A percentile compares a stretch with the other conserved stretches of the same genome.
phyloP scores from a whole-genome alignment of 2,329 filamentous ascomycete genomes.

The Coleophoma crateriformis region DNA sequence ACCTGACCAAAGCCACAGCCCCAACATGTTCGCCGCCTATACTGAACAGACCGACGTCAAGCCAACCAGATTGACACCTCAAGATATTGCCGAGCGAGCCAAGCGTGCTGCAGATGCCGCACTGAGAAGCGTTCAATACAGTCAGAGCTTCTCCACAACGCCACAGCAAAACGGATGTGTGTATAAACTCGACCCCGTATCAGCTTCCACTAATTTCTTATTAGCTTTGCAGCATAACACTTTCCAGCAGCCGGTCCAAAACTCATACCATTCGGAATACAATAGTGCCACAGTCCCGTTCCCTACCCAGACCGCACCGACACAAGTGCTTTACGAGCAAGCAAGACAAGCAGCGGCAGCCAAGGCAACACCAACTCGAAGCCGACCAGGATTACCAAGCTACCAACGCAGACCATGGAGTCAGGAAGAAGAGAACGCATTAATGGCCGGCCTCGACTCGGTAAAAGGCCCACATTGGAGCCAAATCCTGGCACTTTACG shows the following conservation, averaged over 20 bases:
- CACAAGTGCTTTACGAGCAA: conserved; percentile 51
- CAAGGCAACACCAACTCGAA: conserved; percentile 43
- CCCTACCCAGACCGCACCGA: conserved; percentile 35
- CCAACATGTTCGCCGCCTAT: conserved; percentile 4
- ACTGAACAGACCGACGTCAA: neutral
- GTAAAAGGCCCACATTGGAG: conserved; percentile 93
- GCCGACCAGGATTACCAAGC: conserved; percentile 45
- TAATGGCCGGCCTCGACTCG: conserved; percentile 82
- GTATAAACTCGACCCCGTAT: neutral
- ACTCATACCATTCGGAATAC: neutral
- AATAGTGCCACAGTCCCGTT: conserved; percentile 15
- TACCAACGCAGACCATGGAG: conserved; percentile 73
- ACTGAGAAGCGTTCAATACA: neutral
- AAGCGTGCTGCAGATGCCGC: conserved; percentile 9
- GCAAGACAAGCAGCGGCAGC: conserved; percentile 49
- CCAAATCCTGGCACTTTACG: conserved; percentile 81
- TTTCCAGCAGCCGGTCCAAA: neutral
- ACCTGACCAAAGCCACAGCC: neutral
- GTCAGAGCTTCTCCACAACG: neutral
- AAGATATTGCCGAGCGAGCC: conserved; percentile 9
- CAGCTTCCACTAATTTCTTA: neutral
- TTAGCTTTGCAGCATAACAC: neutral
- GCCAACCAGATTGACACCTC: conserved; percentile 1
- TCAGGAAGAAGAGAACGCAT: conserved; percentile 80
- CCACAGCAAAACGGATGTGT: conserved; percentile 10